Evolutionary conservation across 805 yeast genomes (phyloP).

Genomic region (Barnettozyma populi): DNA sequence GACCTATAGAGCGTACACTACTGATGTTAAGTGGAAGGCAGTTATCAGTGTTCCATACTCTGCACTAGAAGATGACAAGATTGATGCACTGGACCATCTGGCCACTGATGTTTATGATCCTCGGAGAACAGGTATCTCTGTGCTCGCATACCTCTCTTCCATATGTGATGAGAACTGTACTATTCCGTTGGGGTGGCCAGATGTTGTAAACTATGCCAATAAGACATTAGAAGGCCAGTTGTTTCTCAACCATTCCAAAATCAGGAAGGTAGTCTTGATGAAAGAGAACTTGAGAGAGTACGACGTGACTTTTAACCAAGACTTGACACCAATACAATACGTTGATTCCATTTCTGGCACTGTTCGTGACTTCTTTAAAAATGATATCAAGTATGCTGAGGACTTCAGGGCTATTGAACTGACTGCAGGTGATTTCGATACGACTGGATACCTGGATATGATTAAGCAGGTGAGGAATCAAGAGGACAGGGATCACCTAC

Average conservation of each 20-base stretch:
- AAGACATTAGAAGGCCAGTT: constrained; percentile 18
- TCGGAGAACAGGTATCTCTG: constrained; percentile 8
- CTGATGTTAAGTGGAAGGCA: neutral
- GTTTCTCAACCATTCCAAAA: constrained; percentile 7
- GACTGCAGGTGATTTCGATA: constrained; percentile 13
- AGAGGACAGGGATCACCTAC: neutral
- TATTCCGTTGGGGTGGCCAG: constrained; percentile 17
- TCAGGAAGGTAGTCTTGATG: constrained; percentile 17
- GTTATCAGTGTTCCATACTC: constrained; percentile 1
- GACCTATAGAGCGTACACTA: neutral
- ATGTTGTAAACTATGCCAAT: constrained; percentile 10
- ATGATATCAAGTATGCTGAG: neutral
- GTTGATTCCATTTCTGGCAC: constrained; percentile 2
- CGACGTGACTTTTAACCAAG: constrained; percentile 2
- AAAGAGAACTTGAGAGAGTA: constrained; percentile 8
- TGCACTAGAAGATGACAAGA: neutral
- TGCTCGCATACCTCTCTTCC: constrained; percentile 1
- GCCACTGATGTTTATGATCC: constrained; percentile 7
- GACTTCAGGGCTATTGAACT: constrained; percentile 7
- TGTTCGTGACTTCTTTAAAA: constrained; percentile 2
- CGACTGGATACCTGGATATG: neutral
- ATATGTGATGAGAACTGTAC: neutral
- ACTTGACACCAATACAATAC: neutral
- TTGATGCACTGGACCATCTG: neutral
- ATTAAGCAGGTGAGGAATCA: neutral